A percentile compares a stretch with the other conserved stretches of the same genome.
Conservation (phyloP, 2,329 filamentous ascomycete genomes). For the Penicillium polonicum region DNA sequence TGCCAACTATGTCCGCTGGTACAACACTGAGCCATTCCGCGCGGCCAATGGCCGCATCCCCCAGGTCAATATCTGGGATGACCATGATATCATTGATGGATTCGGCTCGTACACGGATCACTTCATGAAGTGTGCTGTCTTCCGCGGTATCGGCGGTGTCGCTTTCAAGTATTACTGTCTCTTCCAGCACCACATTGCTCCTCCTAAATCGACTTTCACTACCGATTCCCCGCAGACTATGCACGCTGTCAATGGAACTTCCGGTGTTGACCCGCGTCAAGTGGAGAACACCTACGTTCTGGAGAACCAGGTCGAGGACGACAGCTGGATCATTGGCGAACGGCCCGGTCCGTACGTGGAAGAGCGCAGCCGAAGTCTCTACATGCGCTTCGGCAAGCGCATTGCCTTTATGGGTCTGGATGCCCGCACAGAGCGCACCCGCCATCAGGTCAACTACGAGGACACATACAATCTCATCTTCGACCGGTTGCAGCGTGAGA, state of each 20-base stretch:
- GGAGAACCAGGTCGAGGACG: conserved; percentile 57
- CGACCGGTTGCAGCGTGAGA: conserved; percentile 52
- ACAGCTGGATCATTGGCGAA: conserved; percentile 75
- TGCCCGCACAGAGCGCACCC: conserved; percentile 71
- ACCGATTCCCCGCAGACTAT: conserved; percentile 65
- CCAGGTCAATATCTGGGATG: conserved; percentile 66
- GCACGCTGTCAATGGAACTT: conserved; percentile 48
- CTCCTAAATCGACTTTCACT: conserved; percentile 81
- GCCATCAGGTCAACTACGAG: conserved; percentile 87
- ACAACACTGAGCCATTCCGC: conserved; percentile 64
- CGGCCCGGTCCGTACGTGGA: conserved; percentile 68
- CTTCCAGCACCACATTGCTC: conserved; percentile 75
- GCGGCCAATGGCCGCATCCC: conserved; percentile 61
- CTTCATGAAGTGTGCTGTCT: conserved; percentile 65
- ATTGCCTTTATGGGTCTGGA: conserved; percentile 63
- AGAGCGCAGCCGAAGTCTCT: conserved; percentile 60
- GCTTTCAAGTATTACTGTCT: conserved; percentile 62
- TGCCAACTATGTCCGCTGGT: conserved; percentile 64
- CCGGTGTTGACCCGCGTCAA: conserved; percentile 66
- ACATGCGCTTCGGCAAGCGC: conserved; percentile 63
- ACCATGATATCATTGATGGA: conserved; percentile 66
- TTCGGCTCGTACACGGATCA: conserved; percentile 66
- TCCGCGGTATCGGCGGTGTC: conserved; percentile 62
- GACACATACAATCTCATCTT: conserved; percentile 64
- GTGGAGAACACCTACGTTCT: conserved; percentile 72